phyloP scores from a whole-genome alignment of 208 protist genomes.

The Vickermania ingenoplastis region DNA sequence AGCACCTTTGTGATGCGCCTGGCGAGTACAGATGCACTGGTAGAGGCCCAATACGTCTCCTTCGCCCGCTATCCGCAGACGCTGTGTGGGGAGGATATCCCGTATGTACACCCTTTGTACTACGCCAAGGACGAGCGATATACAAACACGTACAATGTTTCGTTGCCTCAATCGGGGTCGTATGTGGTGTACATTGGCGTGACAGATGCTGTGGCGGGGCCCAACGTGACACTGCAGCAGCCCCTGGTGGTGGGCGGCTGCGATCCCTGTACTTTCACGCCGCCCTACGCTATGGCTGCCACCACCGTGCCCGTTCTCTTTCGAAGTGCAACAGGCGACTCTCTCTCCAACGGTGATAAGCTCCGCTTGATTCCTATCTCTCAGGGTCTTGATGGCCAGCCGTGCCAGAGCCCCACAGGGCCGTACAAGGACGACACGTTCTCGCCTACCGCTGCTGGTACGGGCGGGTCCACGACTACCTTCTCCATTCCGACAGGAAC shows the following conservation, averaged over 20 bases:
- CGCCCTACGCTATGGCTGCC: slow-evolving; percentile 48
- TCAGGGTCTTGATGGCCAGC: slow-evolving; percentile 20
- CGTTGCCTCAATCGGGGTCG: slow-evolving; percentile 26
- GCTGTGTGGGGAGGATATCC: slow-evolving; percentile 29
- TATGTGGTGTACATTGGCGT: slow-evolving; percentile 67
- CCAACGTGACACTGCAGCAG: slow-evolving; percentile 48
- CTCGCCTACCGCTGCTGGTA: slow-evolving; percentile 16
- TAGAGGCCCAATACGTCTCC: slow-evolving; percentile 33
- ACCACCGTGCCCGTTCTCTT: slow-evolving; percentile 38
- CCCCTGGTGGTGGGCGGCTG: slow-evolving; percentile 46
- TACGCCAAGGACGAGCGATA: slow-evolving; percentile 18
- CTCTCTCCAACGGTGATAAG: slow-evolving; percentile 33
- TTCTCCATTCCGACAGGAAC: slow-evolving; percentile 39
- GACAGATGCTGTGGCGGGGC: slow-evolving; percentile 11
- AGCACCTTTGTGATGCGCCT: slow-evolving; percentile 62
- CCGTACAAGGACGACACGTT: slow-evolving; percentile 49
- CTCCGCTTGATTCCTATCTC: slow-evolving; percentile 59
- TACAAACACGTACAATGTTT: slow-evolving; percentile 39
- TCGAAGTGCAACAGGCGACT: slow-evolving; percentile 26
- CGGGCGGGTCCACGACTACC: slow-evolving; percentile 18
- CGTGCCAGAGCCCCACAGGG: slow-evolving; percentile 29
- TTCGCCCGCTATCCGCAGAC: slow-evolving; percentile 39
- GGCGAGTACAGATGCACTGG: slow-evolving; percentile 16
- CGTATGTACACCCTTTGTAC: slow-evolving; percentile 36
- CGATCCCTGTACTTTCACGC: slow-evolving; percentile 69